Base-by-base conservation (phyloP, 1,284 basidiomycete species). In the Sanghuangporus weigelae region DNA sequence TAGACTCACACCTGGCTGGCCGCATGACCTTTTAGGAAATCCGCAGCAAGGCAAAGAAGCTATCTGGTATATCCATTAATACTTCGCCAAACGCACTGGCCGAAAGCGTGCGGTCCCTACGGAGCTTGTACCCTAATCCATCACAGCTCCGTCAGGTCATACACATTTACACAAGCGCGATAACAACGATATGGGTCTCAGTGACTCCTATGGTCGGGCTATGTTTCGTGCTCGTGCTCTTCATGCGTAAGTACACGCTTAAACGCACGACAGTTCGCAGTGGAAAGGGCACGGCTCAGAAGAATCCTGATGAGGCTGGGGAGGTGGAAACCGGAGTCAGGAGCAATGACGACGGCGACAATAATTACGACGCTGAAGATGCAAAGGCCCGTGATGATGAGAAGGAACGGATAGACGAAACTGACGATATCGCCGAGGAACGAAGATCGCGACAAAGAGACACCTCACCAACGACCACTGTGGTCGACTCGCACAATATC, bases 151-250 rank as follows among this genome's bases (percentile, higher is more conserved):
- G 77, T 23, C 75, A 79, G 49, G 77, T 94, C 2, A 82, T 89
- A 50, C 78, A 88, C 59, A 90, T 89, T 0, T 94, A 89, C 74
- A 80, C 89, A 2, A 74, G 82, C 56, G 82, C 90, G 0, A 84
- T 94, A 46, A 79, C 79, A 66, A 82, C 78, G 49, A 86, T 94
- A 61, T 95, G 92, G 91, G 72, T 91, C 63, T 82, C 89, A 31
- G 80, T 79, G 70, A 84, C 84, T 4, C 87, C 89, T 0, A 71
- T 90, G 14, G 49, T 81, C 16, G 87, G 84, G n/a, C 76, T 78
- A 36, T 79, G 80, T 21, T 77, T 90, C 66, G 66, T 91, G 35
- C 76, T 89, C 77, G 74, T 77, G 3, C 71, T 90, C 4, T 85
- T 88, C 70, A 63, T 90, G 39, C 78, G 83, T 49, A 75, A 75